These are phyloP conservation scores for Arabidopsis lyrata DNA, from an alignment of 441 rosid genomes.

Conservation along the genomic window DNA sequence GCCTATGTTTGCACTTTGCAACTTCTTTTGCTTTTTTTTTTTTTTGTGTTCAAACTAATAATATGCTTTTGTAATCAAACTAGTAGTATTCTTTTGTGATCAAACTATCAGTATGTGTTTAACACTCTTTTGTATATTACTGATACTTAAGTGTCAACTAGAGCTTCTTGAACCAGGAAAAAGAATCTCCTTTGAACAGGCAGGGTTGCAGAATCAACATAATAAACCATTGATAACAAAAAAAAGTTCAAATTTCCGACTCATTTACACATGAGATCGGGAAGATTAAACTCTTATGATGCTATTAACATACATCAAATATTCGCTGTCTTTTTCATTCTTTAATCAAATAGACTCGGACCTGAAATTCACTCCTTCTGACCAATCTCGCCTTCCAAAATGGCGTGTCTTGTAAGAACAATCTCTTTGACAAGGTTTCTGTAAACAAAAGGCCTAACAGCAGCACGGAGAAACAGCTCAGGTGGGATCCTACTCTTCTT, in stretches of 20 bases:
- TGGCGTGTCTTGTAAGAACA: conserved; percentile 89
- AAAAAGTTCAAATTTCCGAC: background rate
- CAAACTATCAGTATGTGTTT: background rate
- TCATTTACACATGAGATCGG: background rate
- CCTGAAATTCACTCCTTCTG: conserved; percentile 48
- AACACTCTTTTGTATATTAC: conserved; percentile 16
- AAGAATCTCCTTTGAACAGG: background rate
- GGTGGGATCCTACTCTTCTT: conserved; percentile 87
- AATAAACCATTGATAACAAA: conserved; percentile 21
- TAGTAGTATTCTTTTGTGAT: background rate
- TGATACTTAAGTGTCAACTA: conserved; percentile 14
- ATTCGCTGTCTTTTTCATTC: background rate
- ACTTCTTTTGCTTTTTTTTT: background rate
- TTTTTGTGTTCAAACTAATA: background rate
- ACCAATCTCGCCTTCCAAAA: conserved; percentile 85
- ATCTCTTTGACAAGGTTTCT: conserved; percentile 95
- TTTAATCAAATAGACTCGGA: background rate
- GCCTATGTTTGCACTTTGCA: conserved; percentile 3
- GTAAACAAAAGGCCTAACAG: conserved; percentile 86
- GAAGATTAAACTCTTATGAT: background rate
- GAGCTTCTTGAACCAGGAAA: conserved; percentile 15
- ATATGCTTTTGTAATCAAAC: background rate
- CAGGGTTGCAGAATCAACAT: background rate
- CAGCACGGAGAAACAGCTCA: conserved; percentile 76
- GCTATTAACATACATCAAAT: background rate